Evolutionary conservation across 2,329 filamentous ascomycete genomes (phyloP).

Genomic region (Thermochaetoides dissita): DNA sequence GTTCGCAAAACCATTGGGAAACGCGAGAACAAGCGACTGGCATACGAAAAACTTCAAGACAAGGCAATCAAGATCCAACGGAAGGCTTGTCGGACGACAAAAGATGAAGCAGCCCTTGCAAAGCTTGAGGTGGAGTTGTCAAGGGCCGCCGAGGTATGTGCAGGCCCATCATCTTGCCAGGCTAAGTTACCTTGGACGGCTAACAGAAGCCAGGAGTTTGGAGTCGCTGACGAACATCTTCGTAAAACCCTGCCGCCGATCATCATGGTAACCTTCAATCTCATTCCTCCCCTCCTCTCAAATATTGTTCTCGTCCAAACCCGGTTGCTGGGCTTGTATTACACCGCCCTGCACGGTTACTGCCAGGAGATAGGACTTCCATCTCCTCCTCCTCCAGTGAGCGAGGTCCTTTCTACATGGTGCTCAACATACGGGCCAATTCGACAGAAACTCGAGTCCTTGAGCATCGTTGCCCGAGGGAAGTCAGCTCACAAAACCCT

Average conservation of each 20-base stretch:
- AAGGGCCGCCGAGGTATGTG: constrained; percentile 44
- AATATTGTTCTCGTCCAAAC: constrained; percentile 66
- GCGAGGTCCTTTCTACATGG: constrained; percentile 55
- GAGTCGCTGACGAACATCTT: constrained; percentile 60
- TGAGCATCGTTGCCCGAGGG: constrained; percentile 50
- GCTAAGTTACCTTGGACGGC: too few species aligned
- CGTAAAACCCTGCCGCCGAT: constrained; percentile 58
- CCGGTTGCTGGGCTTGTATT: constrained; percentile 60
- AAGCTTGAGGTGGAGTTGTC: constrained; percentile 61
- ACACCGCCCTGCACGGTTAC: constrained; percentile 62
- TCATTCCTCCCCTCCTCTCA: constrained; percentile 59
- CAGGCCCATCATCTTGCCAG: background rate
- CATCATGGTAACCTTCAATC: constrained; percentile 53
- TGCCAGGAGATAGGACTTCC: constrained; percentile 56
- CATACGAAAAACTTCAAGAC: constrained; percentile 66
- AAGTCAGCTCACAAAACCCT: constrained; percentile 45
- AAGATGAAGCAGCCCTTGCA: constrained; percentile 56
- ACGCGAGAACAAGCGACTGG: constrained; percentile 65
- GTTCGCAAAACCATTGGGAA: constrained; percentile 77
- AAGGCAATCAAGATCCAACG: constrained; percentile 55
- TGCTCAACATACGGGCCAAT: constrained; percentile 47
- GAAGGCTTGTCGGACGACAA: constrained; percentile 55
- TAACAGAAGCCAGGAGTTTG: constrained; percentile 43
- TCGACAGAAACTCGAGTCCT: constrained; percentile 51
- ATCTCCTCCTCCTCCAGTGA: constrained; percentile 58